phyloP scores from a whole-genome alignment of 202 grass and related monocot genomes.

The Hordeum pubiflorum region DNA sequence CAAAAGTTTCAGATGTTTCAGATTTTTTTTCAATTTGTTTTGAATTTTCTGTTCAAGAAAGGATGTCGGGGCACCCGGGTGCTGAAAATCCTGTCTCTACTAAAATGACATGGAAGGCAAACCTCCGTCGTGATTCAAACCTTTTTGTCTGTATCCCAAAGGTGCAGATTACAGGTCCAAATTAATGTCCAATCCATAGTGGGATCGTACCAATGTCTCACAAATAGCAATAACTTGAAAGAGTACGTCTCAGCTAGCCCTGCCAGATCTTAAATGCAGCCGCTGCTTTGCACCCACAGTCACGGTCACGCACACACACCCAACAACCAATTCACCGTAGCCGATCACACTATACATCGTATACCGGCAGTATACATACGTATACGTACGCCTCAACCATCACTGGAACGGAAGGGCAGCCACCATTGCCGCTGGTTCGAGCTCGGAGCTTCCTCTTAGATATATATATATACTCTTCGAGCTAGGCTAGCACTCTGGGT shows the following conservation, averaged over 20 bases:
- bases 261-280: not conserved
- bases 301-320: not conserved
- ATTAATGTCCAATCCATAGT: too few species aligned
- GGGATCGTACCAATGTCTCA: not conserved
- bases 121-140: too few species aligned
- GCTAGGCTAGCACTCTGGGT: conserved; percentile 57
- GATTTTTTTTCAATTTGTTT: too few species aligned
- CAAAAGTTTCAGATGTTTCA: too few species aligned
- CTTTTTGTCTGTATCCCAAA: too few species aligned
- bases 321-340: not conserved
- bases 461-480: not conserved
- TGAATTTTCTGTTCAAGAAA: too few species aligned
- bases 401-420: not conserved
- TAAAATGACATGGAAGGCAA: too few species aligned
- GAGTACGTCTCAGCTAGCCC: not conserved
- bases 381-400: conserved; percentile 4
- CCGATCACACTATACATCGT: not conserved
- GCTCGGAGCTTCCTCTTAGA: too few species aligned
- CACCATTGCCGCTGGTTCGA: not conserved
- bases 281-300: not conserved
- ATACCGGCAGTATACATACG: not conserved
- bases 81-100: too few species aligned
- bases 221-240: not conserved
- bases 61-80: too few species aligned
- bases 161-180: too few species aligned